phyloP scores from a whole-genome alignment of 129 eudicot genomes.

The Centrapalus pauciflorus region DNA sequence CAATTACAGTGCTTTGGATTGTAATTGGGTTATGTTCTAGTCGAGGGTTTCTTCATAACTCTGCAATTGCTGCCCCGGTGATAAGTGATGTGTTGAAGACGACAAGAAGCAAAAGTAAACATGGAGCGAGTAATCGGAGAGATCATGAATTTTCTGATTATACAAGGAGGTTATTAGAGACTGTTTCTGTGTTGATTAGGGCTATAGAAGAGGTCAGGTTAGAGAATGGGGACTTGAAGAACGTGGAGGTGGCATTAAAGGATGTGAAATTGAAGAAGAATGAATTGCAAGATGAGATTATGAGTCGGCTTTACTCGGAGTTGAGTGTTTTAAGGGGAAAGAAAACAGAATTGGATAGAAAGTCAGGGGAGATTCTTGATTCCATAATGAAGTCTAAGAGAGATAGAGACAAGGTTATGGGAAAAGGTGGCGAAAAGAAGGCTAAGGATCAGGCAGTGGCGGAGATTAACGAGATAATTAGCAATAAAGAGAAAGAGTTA shows the following conservation, averaged over 20 bases:
- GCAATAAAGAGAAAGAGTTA: conserved; percentile 40
- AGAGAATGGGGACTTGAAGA: conserved; percentile 24
- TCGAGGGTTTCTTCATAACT: conserved; percentile 33
- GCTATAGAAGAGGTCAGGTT: conserved; percentile 48
- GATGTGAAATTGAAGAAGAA: conserved; percentile 50
- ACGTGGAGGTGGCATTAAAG: conserved; percentile 44
- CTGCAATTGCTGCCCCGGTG: conserved; percentile 44
- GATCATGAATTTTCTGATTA: conserved; percentile 50
- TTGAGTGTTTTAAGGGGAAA: conserved; percentile 35
- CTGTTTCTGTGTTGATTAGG: conserved; percentile 38
- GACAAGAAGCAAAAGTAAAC: conserved; percentile 17
- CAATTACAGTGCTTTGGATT: conserved; percentile 36
- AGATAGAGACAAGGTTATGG: conserved; percentile 40
- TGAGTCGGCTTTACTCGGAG: conserved; percentile 42
- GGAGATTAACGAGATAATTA: conserved; percentile 41
- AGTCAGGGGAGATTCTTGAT: conserved; percentile 23
- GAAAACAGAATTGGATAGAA: conserved; percentile 20
- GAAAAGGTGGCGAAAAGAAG: conserved; percentile 21
- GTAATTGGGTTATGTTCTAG: conserved; percentile 48
- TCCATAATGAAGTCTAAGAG: conserved; percentile 17
- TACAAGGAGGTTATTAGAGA: conserved; percentile 43
- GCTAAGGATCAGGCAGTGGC: conserved; percentile 21
- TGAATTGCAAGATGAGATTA: conserved; percentile 53
- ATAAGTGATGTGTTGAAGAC: conserved; percentile 16
- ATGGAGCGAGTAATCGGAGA: conserved; percentile 7